These are phyloP conservation scores for Herpetomonas samuelpessoai DNA, from an alignment of 208 protist species.

Conservation along the genomic window DNA sequence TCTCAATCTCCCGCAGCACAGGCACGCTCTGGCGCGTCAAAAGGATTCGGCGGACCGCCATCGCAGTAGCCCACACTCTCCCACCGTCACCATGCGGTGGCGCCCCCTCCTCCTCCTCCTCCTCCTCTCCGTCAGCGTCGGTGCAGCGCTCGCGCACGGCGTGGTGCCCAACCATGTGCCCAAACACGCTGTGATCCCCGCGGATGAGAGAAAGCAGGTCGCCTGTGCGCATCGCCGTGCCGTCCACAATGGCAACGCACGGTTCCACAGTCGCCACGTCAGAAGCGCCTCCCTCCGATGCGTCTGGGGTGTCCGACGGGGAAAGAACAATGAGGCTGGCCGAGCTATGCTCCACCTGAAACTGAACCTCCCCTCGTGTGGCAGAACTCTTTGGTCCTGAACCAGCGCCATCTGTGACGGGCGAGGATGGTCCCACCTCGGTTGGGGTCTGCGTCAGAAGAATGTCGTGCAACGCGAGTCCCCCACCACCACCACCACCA, in stretches of 20 bases:
- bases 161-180: neutral
- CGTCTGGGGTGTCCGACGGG: too few relatives aligned
- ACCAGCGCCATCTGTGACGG: too few relatives aligned
- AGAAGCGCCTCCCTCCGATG: neutral
- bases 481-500: neutral
- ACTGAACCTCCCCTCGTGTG: neutral
- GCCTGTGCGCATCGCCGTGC: constrained; percentile 23
- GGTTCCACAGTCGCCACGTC: constrained; percentile 1
- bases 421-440: too few relatives aligned
- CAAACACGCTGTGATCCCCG: constrained; percentile 26
- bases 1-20: constrained; percentile 66
- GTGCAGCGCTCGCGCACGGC: neutral
- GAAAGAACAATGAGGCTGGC: too few relatives aligned
- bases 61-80: too few relatives aligned
- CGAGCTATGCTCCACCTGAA: neutral
- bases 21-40: constrained; percentile 42
- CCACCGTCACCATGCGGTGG: neutral
- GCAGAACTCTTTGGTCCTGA: too few relatives aligned
- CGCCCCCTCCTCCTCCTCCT: neutral
- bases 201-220: constrained; percentile 48
- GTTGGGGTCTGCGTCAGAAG: constrained; percentile 9
- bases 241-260: constrained; percentile 48
- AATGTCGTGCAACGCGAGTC: constrained; percentile 6
- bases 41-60: constrained; percentile 35
- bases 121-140: neutral